Conservation (phyloP, 2,329 filamentous ascomycete species). For the Fusarium clavum region DNA sequence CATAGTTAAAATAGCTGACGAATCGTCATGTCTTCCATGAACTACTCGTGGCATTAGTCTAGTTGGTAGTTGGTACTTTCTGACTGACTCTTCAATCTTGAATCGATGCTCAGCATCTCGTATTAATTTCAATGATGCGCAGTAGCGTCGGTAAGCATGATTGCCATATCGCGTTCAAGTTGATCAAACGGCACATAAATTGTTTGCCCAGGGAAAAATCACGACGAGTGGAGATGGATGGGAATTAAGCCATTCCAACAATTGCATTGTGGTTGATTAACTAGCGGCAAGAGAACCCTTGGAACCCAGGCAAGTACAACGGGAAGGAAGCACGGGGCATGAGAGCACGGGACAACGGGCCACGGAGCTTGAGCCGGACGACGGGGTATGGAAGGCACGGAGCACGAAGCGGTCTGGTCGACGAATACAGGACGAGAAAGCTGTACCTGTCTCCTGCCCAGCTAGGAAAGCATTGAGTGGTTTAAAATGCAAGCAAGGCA, state of each 20-base stretch:
- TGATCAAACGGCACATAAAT: not conserved
- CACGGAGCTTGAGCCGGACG: conserved; percentile 36
- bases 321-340: conserved; percentile 37
- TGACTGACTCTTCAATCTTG: conserved; percentile 29
- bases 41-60: conserved; percentile 26
- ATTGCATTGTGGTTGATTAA: conserved; percentile 25
- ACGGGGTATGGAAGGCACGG: conserved; percentile 35
- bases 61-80: conserved; percentile 5
- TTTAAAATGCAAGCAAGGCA: conserved; percentile 9
- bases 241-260: not conserved
- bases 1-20: conserved; percentile 39
- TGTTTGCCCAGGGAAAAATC: not conserved
- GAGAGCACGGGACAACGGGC: conserved; percentile 27
- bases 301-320: conserved; percentile 19
- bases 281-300: conserved; percentile 20
- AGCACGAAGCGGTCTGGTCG: conserved; percentile 22
- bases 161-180: not conserved
- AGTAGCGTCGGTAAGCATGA: not conserved
- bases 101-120: conserved; percentile 15
- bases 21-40: conserved; percentile 37
- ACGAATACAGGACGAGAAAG: conserved; percentile 20
- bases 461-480: conserved; percentile 35
- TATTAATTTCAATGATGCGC: not conserved
- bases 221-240: conserved; percentile 1
- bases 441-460: conserved; percentile 32